Evolutionary conservation across 2,329 filamentous ascomycete species (phyloP), one percentile per base, ranked within the genome.

Genomic region (Phoma sp.): DNA sequence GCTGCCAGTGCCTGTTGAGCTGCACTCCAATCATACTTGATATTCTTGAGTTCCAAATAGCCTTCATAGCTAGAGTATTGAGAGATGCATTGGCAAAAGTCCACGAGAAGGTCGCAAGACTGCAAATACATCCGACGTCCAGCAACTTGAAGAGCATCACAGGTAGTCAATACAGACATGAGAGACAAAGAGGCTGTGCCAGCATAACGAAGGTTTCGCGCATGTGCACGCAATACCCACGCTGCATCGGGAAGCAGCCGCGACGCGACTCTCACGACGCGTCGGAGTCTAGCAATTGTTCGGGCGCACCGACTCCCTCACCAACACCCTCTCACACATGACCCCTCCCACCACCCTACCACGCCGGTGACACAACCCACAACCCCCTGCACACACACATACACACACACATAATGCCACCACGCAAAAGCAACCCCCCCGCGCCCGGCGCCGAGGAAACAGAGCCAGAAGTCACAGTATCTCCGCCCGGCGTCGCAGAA

Each of bases 341-440:
- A 47, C 36, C 36, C 41, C 51, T 37, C 53, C 44, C 30, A 51
- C 40, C 40, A 52, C 43, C 36, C 24, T 22, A 41, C 32, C 29
- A 41, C 45, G n/a, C 48, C 30, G 35, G 36, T 49, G 41, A 49
- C 42, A 23, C 27, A 7, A 35, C 40, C 29, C 51, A 42, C 38
- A 41, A 41, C 9, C 1, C 9, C 14, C 27, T 30, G 11, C 11
- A 30, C 29, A 30, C 32, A 35, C 32, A 35, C 32, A 35, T 25
- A 27, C 24, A 32, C 39, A 29, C 25, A 33, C 18, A n/a, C 56
- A 67, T 37, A 55, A 81, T 81, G 79, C 78, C 79, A 5, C 68
- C 76, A n/a, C 73, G 76, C 55, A 81, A 79, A 68, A 79, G 77
- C 64, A 80, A 78, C 61, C 74, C 74, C 47, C 77, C 77, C 4